Conservation (phyloP, 768 basidiomycete species). For the Leucocoprinus leucothites region DNA sequence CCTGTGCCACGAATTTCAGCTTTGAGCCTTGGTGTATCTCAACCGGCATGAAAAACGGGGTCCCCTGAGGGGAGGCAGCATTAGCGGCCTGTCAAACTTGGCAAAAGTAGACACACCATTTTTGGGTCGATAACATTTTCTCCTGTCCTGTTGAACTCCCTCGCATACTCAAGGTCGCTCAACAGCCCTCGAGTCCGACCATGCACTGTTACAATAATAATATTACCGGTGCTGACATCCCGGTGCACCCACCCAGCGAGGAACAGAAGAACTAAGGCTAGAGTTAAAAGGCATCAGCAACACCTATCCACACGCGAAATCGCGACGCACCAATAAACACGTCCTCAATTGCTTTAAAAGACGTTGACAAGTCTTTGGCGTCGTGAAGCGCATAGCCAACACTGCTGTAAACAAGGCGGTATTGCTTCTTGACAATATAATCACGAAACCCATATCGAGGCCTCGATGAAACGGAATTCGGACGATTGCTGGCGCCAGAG, state of each 20-base stretch:
- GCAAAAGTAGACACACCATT: neutral
- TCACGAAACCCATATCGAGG: too few species aligned
- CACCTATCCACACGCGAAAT: too few species aligned
- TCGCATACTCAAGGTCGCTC: constrained; percentile 13
- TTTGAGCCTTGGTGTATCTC: neutral
- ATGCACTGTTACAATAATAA: neutral
- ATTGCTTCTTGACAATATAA: too few species aligned
- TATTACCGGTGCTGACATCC: constrained; percentile 9
- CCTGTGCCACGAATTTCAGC: too few species aligned
- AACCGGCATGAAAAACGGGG: neutral
- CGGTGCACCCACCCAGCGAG: constrained; percentile 11
- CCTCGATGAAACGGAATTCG: too few species aligned
- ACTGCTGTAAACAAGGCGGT: neutral
- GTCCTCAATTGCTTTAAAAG: neutral
- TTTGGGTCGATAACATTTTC: neutral
- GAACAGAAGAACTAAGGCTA: constrained; percentile 6
- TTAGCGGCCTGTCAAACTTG: neutral
- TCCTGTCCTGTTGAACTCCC: neutral
- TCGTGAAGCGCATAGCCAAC: constrained; percentile 19
- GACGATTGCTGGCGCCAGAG: too few species aligned
- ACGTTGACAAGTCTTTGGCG: constrained; percentile 19
- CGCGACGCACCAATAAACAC: neutral
- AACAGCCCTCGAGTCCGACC: neutral
- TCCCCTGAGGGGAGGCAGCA: neutral
- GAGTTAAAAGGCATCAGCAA: too few species aligned